These are phyloP conservation scores for Malus sylvestris DNA, from an alignment of 306 rosid species.

Conservation along the genomic window DNA sequence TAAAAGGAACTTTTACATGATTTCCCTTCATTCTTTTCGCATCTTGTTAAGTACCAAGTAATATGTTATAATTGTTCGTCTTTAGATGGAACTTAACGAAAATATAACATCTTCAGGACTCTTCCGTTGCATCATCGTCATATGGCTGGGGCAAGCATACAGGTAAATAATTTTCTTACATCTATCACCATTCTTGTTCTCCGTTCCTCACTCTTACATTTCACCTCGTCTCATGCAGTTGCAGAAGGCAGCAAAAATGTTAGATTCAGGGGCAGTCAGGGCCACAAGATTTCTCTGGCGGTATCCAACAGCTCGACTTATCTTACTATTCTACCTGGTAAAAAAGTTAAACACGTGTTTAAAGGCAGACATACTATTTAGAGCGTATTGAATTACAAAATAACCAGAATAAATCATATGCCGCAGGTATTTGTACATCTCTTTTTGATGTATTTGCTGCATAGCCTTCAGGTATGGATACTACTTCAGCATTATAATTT, in stretches of 20 bases:
- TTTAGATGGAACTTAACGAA: conserved; percentile 3
- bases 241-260: conserved; percentile 82
- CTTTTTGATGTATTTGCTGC: conserved; percentile 93
- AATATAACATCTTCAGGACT: conserved; percentile 50
- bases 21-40: neutral
- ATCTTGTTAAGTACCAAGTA: neutral
- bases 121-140: conserved; percentile 93
- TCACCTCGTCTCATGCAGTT: conserved; percentile 46
- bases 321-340: conserved; percentile 80
- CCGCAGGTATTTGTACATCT: conserved; percentile 91
- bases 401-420: conserved; percentile 30
- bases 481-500: neutral
- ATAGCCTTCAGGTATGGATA: conserved; percentile 79
- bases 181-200: conserved; percentile 5
- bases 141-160: conserved; percentile 75
- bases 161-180: conserved; percentile 37
- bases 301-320: conserved; percentile 83
- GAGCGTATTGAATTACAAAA: conserved; percentile 8
- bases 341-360: conserved; percentile 6
- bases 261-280: conserved; percentile 93
- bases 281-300: conserved; percentile 98
- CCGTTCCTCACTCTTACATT: conserved; percentile 7
- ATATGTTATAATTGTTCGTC: neutral
- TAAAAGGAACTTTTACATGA: neutral
- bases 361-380: neutral